Conservation (phyloP, 371 early-diverging fungal species). For the Encephalitozoon cuniculi region DNA sequence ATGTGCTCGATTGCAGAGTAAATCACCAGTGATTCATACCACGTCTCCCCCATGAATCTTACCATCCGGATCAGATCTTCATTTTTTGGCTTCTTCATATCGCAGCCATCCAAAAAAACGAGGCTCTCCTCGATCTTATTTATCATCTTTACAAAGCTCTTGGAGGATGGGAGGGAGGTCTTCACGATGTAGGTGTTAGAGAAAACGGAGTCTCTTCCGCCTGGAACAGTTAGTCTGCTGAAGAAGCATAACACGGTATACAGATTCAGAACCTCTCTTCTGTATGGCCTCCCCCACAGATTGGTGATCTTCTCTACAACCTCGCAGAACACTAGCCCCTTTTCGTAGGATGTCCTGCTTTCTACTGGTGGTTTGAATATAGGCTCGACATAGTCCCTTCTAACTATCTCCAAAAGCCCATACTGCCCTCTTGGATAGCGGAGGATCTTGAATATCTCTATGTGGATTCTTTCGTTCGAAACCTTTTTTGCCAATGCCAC, state of each 20-base stretch:
- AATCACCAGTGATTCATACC: constrained; percentile 9
- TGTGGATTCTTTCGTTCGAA: constrained; percentile 82
- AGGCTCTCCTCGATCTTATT: constrained; percentile 20
- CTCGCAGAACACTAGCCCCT: not conserved
- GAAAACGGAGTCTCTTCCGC: not conserved
- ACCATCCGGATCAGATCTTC: constrained; percentile 22
- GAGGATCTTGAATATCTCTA: constrained; percentile 86
- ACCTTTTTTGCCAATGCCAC: constrained; percentile 71
- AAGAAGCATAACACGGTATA: constrained; percentile 9
- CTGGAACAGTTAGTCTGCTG: not conserved
- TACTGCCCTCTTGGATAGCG: constrained; percentile 59
- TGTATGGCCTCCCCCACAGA: not conserved
- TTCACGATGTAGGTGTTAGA: constrained; percentile 10
- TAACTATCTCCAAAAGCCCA: constrained; percentile 39
- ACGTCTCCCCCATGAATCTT: constrained; percentile 7
- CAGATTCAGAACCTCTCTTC: not conserved
- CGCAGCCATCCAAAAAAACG: not conserved
- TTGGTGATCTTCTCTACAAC: not conserved
- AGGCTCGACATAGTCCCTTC: constrained; percentile 16
- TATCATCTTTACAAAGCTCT: constrained; percentile 5
- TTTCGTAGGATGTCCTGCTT: not conserved
- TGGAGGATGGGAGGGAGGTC: not conserved
- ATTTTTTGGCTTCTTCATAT: not conserved
- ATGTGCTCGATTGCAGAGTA: constrained; percentile 13
- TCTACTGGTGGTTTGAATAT: constrained; percentile 23